Base-by-base conservation (phyloP, 345 rosid species). In the Aquilaria yunnanensis region DNA sequence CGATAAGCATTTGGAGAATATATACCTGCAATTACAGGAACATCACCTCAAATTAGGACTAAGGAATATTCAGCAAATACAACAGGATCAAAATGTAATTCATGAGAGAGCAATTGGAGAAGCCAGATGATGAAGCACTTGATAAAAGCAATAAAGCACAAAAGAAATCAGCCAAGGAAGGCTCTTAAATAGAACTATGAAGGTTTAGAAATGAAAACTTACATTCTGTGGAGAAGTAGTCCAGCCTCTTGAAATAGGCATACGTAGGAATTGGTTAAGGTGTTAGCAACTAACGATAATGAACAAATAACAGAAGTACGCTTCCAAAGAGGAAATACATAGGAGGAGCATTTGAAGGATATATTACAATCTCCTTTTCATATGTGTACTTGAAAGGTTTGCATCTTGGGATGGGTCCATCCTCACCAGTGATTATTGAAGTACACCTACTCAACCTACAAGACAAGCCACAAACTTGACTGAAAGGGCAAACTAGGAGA, bases 161-260 rank as follows among this genome's bases (percentile, higher is more conserved):
- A 16, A 62, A 62, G 47, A 32, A 37, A 14, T 50, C 66, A 62
- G 43, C 5, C 0, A 10, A 48, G 12, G 55, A 12, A 56, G 32
- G 57, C 10, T n/a, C 9, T 34, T n/a, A 12, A n/a, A 48, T 5
- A 48, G 33, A 66, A 32, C 2, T 23, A 16, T 8, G 6, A 50
- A 66, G 32, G 53, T 50, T 56, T 12, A 60, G 51, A 33, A 59
- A 9, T 52, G 57, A 68, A 68, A 51, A 77, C 71, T 85, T 84
- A 89, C 98, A 92, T 81, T 92, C 98, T n/a, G 97, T 93, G n/a
- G 98, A 93, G 84, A 93, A 90, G 86, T 90, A 93, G 74, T 93
- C 94, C 67, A 88, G 88, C 83, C 75, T 90, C 88, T 88, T 93
- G 84, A 93, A 93, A 71, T 90, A 93, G 57, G 98, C 98, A 86